Conservation (phyloP, 495 filamentous ascomycete genomes). For the Tuber indicum region DNA sequence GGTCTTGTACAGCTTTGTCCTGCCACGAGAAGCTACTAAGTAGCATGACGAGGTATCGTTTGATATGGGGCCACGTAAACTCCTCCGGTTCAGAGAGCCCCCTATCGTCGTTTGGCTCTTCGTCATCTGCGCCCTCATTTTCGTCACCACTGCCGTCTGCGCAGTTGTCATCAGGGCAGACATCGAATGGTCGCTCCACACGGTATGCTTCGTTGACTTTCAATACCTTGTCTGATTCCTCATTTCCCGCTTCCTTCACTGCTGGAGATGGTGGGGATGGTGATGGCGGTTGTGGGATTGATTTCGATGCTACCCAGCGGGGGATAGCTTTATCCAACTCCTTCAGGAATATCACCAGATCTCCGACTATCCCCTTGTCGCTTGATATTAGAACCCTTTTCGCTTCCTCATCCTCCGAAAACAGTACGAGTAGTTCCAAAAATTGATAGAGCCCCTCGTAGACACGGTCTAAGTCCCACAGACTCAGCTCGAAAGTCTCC, state of each 20-base stretch:
- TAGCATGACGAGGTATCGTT: slow-evolving; percentile 38
- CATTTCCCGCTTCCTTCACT: slow-evolving; percentile 8
- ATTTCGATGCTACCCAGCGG: slow-evolving; percentile 39
- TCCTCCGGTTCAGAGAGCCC: slow-evolving; percentile 40
- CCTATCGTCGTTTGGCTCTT: slow-evolving; percentile 38
- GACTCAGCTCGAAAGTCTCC: slow-evolving; percentile 69
- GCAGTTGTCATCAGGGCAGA: slow-evolving; percentile 13
- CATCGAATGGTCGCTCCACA: slow-evolving; percentile 41
- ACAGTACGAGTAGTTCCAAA: slow-evolving; percentile 68
- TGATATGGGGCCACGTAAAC: slow-evolving; percentile 43
- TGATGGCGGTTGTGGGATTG: slow-evolving; percentile 3
- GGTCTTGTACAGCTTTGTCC: slow-evolving; percentile 38
- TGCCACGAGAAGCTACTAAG: slow-evolving; percentile 36
- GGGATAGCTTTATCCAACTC: slow-evolving; percentile 40
- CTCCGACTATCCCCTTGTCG: slow-evolving; percentile 38
- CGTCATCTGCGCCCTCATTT: slow-evolving; percentile 28
- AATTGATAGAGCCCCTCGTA: slow-evolving; percentile 68
- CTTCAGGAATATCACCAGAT: slow-evolving; percentile 34
- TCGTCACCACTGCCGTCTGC: slow-evolving; percentile 22
- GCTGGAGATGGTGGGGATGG: slow-evolving; percentile 1
- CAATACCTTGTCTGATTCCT: slow-evolving; percentile 7
- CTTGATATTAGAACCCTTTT: slow-evolving; percentile 30
- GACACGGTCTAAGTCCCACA: slow-evolving; percentile 72
- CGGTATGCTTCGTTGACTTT: slow-evolving; percentile 30
- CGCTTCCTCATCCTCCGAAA: slow-evolving; percentile 57